Evolutionary conservation across 257 asterid species (phyloP), one percentile per base, ranked within the genome.

Genomic region (Rehmannia glutinosa): DNA sequence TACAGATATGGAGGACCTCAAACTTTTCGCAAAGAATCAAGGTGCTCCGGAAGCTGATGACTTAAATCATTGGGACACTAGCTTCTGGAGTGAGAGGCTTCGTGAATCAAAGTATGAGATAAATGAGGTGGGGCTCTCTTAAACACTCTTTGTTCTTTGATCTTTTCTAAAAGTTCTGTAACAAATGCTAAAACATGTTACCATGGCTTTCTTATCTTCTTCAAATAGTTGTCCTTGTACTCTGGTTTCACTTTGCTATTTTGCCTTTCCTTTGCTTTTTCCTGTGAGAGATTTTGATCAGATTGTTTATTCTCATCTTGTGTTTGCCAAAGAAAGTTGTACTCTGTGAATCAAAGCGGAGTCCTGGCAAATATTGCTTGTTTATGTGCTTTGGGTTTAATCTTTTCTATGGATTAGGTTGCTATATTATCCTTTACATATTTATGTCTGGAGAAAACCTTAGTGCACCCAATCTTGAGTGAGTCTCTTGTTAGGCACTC

Each of bases 51-150:
- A 94, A 78, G 97, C 96, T 68, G 94, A 86, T 76, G 53, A 75
- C 81, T 74, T 93, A 69, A 84, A 78, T 69, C 85, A 93, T 65
- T 93, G 98, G 98, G 98, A 93, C 66, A 69, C 73, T 66, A 66
- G 75, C 76, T 93, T 90, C 64, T 93, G 98, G 98, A 90, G 97
- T 73, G 97, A 93, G 84, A 90, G 98, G 82, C 96, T 93, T 42
- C 94, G 96, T 51, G 98, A 92, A 78, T 77, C 93, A 0, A 90
- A 87, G 80, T 92, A 90, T 51, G 98, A 92, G 75, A 82, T 92
- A 73, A 92, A 87, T 69, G 97, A 92, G 98, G 98, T 87, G 55
- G 12, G 47, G 63, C 30, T 68, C 41, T 21, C 45, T 56, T 35
- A 28, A 55, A 49, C 30, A 24, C 13, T 71, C 66, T 66, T 15